Evolutionary conservation across 1,139 yeast genomes (phyloP).

Genomic region (Debaryomyces udenii): DNA sequence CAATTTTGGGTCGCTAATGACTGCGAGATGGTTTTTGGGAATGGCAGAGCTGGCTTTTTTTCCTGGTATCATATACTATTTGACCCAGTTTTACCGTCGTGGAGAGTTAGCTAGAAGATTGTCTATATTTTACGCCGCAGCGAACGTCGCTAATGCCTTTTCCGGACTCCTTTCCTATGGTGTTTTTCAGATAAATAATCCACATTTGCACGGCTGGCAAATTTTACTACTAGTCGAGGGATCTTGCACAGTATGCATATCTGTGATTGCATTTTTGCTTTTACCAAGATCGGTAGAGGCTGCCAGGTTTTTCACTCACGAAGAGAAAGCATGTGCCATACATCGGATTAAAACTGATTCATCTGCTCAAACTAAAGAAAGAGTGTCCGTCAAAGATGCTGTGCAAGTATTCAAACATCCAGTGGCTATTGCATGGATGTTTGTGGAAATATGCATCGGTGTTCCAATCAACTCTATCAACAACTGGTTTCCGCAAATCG

Average conservation of each 20-base stretch:
- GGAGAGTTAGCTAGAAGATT: conserved; percentile 24
- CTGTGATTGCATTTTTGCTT: conserved; percentile 21
- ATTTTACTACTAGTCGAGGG: conserved; percentile 28
- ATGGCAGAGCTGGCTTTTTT: conserved; percentile 23
- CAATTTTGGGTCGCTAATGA: conserved; percentile 22
- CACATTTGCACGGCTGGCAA: conserved; percentile 27
- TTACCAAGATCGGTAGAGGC: conserved; percentile 27
- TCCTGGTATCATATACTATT: conserved; percentile 26
- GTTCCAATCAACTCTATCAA: conserved; percentile 52
- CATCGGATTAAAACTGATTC: conserved; percentile 32
- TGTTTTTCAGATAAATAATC: conserved; percentile 27
- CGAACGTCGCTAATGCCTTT: conserved; percentile 26
- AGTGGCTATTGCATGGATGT: conserved; percentile 30
- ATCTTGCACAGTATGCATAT: conserved; percentile 19
- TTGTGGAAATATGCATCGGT: conserved; percentile 48
- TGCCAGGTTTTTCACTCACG: conserved; percentile 31
- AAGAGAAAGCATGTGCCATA: conserved; percentile 29
- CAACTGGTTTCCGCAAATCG: conserved; percentile 48
- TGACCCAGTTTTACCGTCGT: conserved; percentile 25
- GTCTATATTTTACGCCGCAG: conserved; percentile 25
- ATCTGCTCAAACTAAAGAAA: conserved; percentile 24
- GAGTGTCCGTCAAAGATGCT: conserved; percentile 28
- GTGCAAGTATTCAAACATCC: conserved; percentile 33
- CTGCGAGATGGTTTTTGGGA: conserved; percentile 27
- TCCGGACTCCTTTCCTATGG: conserved; percentile 25